These are phyloP conservation scores for Clohesyomyces aquaticus DNA, from an alignment of 495 filamentous ascomycete genomes.

Conservation along the genomic window DNA sequence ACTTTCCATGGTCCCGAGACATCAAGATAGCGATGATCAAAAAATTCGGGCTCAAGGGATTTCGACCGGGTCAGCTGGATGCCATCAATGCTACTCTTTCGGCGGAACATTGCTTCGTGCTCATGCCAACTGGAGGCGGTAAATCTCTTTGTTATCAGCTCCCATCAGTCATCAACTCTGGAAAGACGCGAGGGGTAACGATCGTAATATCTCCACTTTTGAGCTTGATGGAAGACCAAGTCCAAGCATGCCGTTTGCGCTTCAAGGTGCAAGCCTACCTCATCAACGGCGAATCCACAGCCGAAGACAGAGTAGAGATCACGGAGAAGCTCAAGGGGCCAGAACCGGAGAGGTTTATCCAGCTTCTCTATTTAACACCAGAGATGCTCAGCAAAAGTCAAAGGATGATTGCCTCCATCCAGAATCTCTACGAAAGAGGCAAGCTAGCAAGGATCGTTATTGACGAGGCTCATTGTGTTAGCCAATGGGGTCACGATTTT, in stretches of 20 bases:
- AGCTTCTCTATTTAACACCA: constrained; percentile 91
- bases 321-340: constrained; percentile 60
- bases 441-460: constrained; percentile 90
- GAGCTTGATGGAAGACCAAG: constrained; percentile 96
- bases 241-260: constrained; percentile 72
- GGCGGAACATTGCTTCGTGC: constrained; percentile 86
- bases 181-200: constrained; percentile 82
- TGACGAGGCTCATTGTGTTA: constrained; percentile 97
- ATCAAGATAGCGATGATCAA: constrained; percentile 76
- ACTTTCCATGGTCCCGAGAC: constrained; percentile 79
- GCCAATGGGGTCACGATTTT: constrained; percentile 99
- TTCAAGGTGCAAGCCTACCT: constrained; percentile 73
- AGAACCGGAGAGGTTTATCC: constrained; percentile 68
- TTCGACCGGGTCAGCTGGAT: constrained; percentile 89
- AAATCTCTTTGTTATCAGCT: constrained; percentile 98
- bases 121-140: constrained; percentile 97
- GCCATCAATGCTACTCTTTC: constrained; percentile 90
- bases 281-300: constrained; percentile 73
- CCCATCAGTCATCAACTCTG: constrained; percentile 80
- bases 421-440: constrained; percentile 62
- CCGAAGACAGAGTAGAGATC: constrained; percentile 61
- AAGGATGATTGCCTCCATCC: constrained; percentile 62
- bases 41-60: constrained; percentile 80
- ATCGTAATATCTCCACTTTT: constrained; percentile 92
- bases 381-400: constrained; percentile 90